Evolutionary conservation across 2,329 filamentous ascomycete genomes (phyloP), one percentile per base, ranked within the genome.

Genomic region (Aspergillus ruber): DNA sequence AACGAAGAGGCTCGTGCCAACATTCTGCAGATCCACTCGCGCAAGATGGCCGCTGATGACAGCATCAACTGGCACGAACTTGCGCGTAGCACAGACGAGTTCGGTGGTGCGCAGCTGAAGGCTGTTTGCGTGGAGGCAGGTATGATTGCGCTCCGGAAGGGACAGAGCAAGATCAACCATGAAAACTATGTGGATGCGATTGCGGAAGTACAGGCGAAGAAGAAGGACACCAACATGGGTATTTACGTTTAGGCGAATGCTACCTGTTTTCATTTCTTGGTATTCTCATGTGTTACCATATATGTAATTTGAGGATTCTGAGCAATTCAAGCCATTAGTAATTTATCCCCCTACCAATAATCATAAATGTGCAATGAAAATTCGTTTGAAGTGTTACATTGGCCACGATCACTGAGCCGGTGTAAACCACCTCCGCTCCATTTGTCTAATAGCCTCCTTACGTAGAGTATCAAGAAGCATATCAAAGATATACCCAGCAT

Each of bases 121-220:
- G 93, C 93, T 39, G 93, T 98, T 18, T 98, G 93, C 69, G 93
- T 98, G 21, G 93, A 98, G 75, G 93, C 93, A 44, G 93, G 93
- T 67, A 98, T 98, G 93, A 98, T 98, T 73, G 93, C 93, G 23
- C 76, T 98, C 64, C 82, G 93, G 59, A 89, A 85, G 69, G 93
- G 93, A 52, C 90, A 95, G 78, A 90, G 85, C 73, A 96, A 96
- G 80, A 93, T 98, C 65, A 87, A 86, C 50, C 93, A 98, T 68
- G 93, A 98, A 76, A 89, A 98, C 72, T 98, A 97, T 66, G 93
- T 98, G 44, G 93, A 98, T 76, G 93, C 93, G 51, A 97, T 98
- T 69, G 82, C 90, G 33, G 93, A 98, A 73, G 93, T 98, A 60
- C 89, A 72, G 57, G 67, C 71, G 39, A 84, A 95, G 84, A 95